A percentile compares a stretch with the other conserved stretches of the same genome.
Evolutionary conservation across 192 early-diverging fungal species (phyloP).

Genomic region (Lobosporangium transversale): DNA sequence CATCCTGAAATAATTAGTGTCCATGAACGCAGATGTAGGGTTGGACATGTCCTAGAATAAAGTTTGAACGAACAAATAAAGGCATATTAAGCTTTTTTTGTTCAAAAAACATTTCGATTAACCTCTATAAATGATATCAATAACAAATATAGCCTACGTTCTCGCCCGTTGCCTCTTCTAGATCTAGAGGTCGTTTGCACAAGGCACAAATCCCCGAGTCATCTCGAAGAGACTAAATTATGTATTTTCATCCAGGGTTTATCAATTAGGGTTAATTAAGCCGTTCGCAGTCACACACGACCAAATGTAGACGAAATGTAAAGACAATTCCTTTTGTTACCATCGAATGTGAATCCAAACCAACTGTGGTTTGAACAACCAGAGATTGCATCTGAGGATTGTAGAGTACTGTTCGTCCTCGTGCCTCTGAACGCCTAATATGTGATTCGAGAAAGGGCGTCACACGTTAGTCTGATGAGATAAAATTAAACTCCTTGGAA

Average conservation of each 20-base stretch:
- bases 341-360: conserved; percentile 29
- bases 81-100: no score
- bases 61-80: no score
- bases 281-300: no score
- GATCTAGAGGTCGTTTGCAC: conserved; percentile 53
- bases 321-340: no score
- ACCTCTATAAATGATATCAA: no score
- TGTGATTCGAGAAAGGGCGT: not conserved
- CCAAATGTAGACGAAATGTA: no score
- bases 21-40: conserved; percentile 54
- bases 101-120: no score
- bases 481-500: no score
- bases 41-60: conserved; percentile 15
- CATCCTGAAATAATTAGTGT: conserved; percentile 66
- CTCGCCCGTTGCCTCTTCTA: conserved; percentile 2
- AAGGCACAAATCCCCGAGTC: conserved; percentile 40
- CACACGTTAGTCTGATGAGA: no score
- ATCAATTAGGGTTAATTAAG: no score
- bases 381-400: conserved; percentile 65
- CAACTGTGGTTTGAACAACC: conserved; percentile 57
- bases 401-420: conserved; percentile 72
- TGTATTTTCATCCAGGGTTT: no score
- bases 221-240: conserved; percentile 25
- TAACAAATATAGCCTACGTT: no score
- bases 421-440: conserved; percentile 27